Conservation (phyloP, 345 rosid species). For the Jatropha curcas region DNA sequence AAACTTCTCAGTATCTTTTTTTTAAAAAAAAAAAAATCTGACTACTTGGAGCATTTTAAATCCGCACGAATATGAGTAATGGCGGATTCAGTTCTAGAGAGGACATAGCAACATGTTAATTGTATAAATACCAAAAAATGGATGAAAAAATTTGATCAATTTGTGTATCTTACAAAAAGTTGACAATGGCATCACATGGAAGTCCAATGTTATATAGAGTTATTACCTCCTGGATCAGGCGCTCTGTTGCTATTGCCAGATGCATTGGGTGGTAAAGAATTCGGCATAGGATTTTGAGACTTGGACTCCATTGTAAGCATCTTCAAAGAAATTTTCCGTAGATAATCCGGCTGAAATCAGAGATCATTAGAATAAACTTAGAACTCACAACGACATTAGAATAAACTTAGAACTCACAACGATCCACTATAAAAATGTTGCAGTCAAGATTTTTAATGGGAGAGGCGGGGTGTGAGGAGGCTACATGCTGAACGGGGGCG, state of each 20-base stretch:
- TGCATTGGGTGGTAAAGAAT: conserved; percentile 44
- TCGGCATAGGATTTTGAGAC: conserved; percentile 51
- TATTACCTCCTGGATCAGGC: conserved; percentile 59
- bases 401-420: neutral
- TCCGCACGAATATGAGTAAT: too few species aligned
- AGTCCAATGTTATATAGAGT: neutral
- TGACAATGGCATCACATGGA: neutral
- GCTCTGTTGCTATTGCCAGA: conserved; percentile 46
- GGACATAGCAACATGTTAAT: too few species aligned
- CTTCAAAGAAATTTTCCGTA: conserved; percentile 83
- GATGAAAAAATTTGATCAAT: too few species aligned
- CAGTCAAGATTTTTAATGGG: neutral
- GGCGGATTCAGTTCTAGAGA: too few species aligned
- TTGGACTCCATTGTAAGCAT: conserved; percentile 80
- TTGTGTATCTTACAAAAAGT: too few species aligned
- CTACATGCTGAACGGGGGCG: too few species aligned
- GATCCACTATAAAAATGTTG: neutral
- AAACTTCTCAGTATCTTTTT: too few species aligned
- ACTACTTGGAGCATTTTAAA: too few species aligned
- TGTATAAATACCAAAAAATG: too few species aligned
- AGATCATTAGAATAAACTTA: too few species aligned
- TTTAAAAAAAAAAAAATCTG: too few species aligned
- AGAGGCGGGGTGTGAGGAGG: too few species aligned
- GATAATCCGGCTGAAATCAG: conserved; percentile 54
- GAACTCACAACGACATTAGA: neutral